Conservation (phyloP, 2,329 filamentous ascomycete genomes). For the Fusarium nurragi region DNA sequence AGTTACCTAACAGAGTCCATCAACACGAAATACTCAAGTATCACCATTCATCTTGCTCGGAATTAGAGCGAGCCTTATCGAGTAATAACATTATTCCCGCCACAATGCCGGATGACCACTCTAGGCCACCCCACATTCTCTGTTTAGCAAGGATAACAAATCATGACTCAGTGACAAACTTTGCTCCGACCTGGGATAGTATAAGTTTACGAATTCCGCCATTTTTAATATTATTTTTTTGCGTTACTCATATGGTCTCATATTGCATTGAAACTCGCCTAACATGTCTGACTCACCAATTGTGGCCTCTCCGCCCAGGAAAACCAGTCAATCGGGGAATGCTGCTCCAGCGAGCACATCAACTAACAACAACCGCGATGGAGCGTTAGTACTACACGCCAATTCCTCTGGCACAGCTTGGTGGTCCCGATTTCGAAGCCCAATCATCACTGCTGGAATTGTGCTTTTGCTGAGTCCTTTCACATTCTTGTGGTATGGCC, state of each 20-base stretch:
- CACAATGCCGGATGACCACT: neutral
- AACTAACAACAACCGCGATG: neutral
- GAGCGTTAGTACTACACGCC: conserved; percentile 6
- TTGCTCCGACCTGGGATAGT: neutral
- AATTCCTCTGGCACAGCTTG: conserved; percentile 4
- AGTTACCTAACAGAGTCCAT: neutral
- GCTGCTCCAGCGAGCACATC: neutral
- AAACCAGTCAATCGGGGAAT: neutral
- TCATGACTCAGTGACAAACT: conserved; percentile 14
- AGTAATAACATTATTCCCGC: neutral
- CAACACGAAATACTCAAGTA: too few species aligned
- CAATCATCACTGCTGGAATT: conserved; percentile 12
- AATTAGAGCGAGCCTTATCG: too few species aligned
- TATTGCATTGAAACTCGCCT: neutral
- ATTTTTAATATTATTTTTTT: too few species aligned
- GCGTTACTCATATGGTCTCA: neutral
- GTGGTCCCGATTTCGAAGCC: conserved; percentile 5
- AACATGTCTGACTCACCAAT: conserved; percentile 1
- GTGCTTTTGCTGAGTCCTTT: conserved; percentile 21
- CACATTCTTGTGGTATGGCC: conserved; percentile 7
- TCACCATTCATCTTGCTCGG: too few species aligned
- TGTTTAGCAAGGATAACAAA: conserved; percentile 12
- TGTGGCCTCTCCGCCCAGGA: neutral
- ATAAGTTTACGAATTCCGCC: neutral
- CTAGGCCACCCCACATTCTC: neutral